Conservation (phyloP, 805 yeast species). For the Candida ipomoeae region DNA sequence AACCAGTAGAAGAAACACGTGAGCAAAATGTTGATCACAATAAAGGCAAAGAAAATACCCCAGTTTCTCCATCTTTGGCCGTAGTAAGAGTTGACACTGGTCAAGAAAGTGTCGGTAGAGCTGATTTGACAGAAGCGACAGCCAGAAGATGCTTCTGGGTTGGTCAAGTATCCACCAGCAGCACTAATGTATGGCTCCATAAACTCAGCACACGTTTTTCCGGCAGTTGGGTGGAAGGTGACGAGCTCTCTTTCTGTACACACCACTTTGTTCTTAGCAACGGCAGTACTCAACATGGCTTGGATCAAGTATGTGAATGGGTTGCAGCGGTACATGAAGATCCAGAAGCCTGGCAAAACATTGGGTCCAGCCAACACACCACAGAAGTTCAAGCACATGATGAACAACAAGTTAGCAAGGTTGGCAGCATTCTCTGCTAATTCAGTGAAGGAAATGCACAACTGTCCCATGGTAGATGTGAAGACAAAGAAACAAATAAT, state of each 20-base stretch:
- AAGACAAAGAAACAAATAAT: slow-evolving; percentile 18
- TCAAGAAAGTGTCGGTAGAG: slow-evolving; percentile 58
- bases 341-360: slow-evolving; percentile 78
- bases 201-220: slow-evolving; percentile 62
- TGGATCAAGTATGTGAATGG: slow-evolving; percentile 62
- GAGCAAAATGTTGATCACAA: slow-evolving; percentile 32
- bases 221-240: slow-evolving; percentile 41
- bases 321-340: slow-evolving; percentile 71
- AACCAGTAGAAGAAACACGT: slow-evolving; percentile 49
- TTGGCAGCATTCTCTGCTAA: slow-evolving; percentile 25
- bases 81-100: slow-evolving; percentile 38
- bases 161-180: slow-evolving; percentile 52
- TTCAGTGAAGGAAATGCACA: slow-evolving; percentile 22
- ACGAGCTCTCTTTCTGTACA: slow-evolving; percentile 39
- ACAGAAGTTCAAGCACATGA: slow-evolving; percentile 55
- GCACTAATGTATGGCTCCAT: slow-evolving; percentile 38
- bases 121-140: slow-evolving; percentile 61
- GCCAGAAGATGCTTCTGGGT: slow-evolving; percentile 50
- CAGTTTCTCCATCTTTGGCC: slow-evolving; percentile 62
- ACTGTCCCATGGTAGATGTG: slow-evolving; percentile 22
- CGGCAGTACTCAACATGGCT: slow-evolving; percentile 36
- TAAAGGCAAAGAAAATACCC: slow-evolving; percentile 52
- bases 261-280: slow-evolving; percentile 43
- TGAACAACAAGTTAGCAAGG: slow-evolving; percentile 22
- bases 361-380: slow-evolving; percentile 63